Percentiles rank a stretch among this genome's conserved stretches.
Evolutionary conservation across 495 filamentous ascomycete genomes (phyloP).

Genomic region (Parachaetomium inaequale): DNA sequence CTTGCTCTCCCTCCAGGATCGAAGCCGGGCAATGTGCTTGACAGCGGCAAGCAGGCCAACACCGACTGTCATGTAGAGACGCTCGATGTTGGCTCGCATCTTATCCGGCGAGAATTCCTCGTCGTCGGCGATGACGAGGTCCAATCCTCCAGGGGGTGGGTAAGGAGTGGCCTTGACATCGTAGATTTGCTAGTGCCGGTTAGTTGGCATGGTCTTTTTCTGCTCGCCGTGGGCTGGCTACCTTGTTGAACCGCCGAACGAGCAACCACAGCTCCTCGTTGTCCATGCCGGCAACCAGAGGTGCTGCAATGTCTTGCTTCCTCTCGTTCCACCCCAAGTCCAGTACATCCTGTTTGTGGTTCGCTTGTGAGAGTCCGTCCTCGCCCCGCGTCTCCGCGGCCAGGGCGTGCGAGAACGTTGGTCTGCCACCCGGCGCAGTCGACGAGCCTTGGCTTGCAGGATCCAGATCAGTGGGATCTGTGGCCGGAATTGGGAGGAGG

Average conservation of each 20-base stretch:
- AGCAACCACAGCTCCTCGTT: conserved; percentile 85
- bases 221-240: conserved; percentile 24
- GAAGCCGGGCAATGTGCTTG: conserved; percentile 71
- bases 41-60: conserved; percentile 62
- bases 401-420: conserved; percentile 38
- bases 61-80: conserved; percentile 78
- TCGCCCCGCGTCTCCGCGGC: conserved; percentile 33
- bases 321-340: conserved; percentile 74
- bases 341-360: conserved; percentile 47
- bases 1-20: conserved; percentile 73
- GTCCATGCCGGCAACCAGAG: conserved; percentile 66
- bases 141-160: conserved; percentile 54
- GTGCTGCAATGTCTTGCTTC: conserved; percentile 53
- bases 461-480: conserved; percentile 23
- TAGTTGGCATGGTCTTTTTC: background rate
- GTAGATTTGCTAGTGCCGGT: conserved; percentile 67
- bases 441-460: conserved; percentile 19
- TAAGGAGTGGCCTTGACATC: conserved; percentile 68
- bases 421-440: conserved; percentile 25
- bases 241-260: conserved; percentile 81
- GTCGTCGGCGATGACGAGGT: conserved; percentile 75
- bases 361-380: conserved; percentile 35
- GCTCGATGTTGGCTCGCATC: conserved; percentile 72
- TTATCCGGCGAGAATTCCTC: conserved; percentile 88
- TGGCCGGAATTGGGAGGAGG: conserved; percentile 36